Evolutionary conservation across 2,329 filamentous ascomycete genomes (phyloP).

Genomic region (Fusarium cicatricum): DNA sequence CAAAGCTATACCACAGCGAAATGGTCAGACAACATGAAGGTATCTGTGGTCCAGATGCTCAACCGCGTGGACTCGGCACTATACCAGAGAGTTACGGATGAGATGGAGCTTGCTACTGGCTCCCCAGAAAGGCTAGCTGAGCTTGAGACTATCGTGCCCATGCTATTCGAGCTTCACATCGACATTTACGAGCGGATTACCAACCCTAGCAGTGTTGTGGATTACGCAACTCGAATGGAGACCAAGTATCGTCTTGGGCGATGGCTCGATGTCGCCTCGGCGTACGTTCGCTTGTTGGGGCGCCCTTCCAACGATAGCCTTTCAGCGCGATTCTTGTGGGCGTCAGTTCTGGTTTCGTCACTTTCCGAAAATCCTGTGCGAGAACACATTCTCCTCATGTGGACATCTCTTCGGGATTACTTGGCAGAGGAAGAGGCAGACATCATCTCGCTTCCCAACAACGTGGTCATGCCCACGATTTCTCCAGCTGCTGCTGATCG

Average conservation of each 20-base stretch:
- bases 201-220: conserved; percentile 63
- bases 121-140: conserved; percentile 41
- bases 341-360: conserved; percentile 62
- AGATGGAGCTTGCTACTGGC: conserved; percentile 47
- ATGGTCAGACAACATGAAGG: conserved; percentile 68
- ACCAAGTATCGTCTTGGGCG: conserved; percentile 59
- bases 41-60: conserved; percentile 64
- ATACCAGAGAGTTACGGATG: conserved; percentile 55
- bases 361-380: conserved; percentile 61
- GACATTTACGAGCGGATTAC: conserved; percentile 68
- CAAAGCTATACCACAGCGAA: conserved; percentile 61
- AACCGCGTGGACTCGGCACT: conserved; percentile 62
- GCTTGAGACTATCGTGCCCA: conserved; percentile 59
- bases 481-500: conserved; percentile 85
- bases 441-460: conserved; percentile 77
- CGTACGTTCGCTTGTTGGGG: conserved; percentile 51
- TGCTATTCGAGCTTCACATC: conserved; percentile 69
- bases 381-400: conserved; percentile 66
- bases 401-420: conserved; percentile 65
- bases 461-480: conserved; percentile 86
- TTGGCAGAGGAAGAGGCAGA: conserved; percentile 52
- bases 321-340: conserved; percentile 65
- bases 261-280: conserved; percentile 61
- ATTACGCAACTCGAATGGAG: conserved; percentile 57
- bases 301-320: conserved; percentile 50